phyloP scores from a whole-genome alignment of 768 basidiomycete species.

The Mrakia frigida region DNA sequence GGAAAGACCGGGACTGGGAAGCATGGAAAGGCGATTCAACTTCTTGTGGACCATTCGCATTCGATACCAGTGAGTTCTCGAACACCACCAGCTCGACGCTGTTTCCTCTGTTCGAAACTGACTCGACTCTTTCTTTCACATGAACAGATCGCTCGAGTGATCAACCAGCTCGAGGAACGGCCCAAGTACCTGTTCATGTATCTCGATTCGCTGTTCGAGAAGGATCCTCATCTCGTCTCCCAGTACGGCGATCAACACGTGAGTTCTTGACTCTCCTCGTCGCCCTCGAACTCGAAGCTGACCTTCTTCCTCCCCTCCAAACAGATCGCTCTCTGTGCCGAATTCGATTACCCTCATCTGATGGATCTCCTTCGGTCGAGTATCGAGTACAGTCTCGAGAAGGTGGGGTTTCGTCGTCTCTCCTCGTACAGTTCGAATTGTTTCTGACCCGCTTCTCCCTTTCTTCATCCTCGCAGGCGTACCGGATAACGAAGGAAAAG shows the following conservation, averaged over 20 bases:
- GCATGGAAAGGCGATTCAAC: constrained; percentile 70
- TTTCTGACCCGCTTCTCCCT: neutral
- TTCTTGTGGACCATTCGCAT: constrained; percentile 89
- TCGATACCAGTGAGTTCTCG: constrained; percentile 74
- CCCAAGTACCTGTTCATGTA: constrained; percentile 86
- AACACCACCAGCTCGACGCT: neutral
- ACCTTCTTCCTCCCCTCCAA: neutral
- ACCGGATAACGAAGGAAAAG: constrained; percentile 71
- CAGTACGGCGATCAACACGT: constrained; percentile 83
- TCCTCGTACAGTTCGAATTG: neutral
- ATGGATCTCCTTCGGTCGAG: constrained; percentile 89
- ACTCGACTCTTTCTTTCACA: neutral
- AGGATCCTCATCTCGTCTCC: constrained; percentile 71
- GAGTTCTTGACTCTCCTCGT: constrained; percentile 30
- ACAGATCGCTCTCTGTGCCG: constrained; percentile 84
- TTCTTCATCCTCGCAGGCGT: constrained; percentile 55
- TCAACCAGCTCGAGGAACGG: constrained; percentile 70
- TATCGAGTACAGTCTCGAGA: constrained; percentile 83
- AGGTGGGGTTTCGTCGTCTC: constrained; percentile 48
- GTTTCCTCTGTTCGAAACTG: neutral
- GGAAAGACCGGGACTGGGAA: constrained; percentile 33
- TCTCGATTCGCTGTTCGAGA: constrained; percentile 80
- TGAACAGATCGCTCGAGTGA: constrained; percentile 72
- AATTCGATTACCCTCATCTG: constrained; percentile 68
- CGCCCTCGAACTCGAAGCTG: neutral